Evolutionary conservation across 2,329 filamentous ascomycete genomes (phyloP).

Genomic region (Hymenoscyphus occultus): DNA sequence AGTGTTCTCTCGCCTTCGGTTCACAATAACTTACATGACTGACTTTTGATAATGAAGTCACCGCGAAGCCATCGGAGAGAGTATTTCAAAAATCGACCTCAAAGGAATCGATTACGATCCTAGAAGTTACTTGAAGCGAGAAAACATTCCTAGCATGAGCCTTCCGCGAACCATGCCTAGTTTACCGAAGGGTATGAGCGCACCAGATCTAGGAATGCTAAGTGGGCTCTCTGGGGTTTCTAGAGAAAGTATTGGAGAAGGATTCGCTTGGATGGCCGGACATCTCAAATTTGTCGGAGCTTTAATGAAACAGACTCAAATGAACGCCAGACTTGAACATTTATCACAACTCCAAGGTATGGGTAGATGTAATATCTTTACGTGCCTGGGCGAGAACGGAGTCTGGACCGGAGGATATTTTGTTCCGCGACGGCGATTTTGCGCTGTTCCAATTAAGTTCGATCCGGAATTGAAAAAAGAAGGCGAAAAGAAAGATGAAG

Average conservation of each 20-base stretch:
- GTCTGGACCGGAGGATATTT: conserved; percentile 59
- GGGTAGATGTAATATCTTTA: conserved; percentile 73
- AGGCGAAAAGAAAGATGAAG: conserved; percentile 15
- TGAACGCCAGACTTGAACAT: conserved; percentile 63
- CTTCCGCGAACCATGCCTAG: conserved; percentile 39
- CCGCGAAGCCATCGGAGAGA: conserved; percentile 61
- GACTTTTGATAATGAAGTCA: conserved; percentile 42
- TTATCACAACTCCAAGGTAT: conserved; percentile 61
- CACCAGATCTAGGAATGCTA: background rate
- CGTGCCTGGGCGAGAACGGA: conserved; percentile 69
- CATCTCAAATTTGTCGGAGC: conserved; percentile 86
- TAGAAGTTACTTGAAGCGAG: conserved; percentile 8
- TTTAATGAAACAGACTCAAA: conserved; percentile 69
- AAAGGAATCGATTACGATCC: conserved; percentile 11
- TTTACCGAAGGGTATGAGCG: conserved; percentile 27
- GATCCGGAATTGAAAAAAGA: conserved; percentile 5
- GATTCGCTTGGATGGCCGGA: conserved; percentile 74
- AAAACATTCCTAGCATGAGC: conserved; percentile 26
- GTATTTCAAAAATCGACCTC: conserved; percentile 42
- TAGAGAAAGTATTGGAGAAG: conserved; percentile 59
- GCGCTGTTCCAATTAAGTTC: conserved; percentile 54
- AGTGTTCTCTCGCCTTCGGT: background rate
- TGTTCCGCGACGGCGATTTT: conserved; percentile 73
- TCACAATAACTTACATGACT: background rate
- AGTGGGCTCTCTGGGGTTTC: conserved; percentile 50